These are phyloP conservation scores for Kwoniella sp. DNA, from an alignment of 768 basidiomycete species.

Conservation along the genomic window DNA sequence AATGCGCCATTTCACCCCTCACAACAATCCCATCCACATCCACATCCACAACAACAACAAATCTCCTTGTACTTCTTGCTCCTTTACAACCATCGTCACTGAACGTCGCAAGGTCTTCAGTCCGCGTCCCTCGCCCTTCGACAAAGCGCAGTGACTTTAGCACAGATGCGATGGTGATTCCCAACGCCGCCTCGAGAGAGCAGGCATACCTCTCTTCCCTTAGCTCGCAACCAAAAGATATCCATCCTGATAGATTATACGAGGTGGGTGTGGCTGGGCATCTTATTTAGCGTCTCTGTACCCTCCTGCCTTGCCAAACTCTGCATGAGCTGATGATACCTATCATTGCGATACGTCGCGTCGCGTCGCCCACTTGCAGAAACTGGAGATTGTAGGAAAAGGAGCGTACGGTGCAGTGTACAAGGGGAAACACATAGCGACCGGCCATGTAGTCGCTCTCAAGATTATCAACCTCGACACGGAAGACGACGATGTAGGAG, in stretches of 20 bases:
- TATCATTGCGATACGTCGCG: neutral
- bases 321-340: conserved; percentile 7
- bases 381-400: conserved; percentile 90
- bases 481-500: conserved; percentile 91
- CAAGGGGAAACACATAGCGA: conserved; percentile 79
- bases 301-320: neutral
- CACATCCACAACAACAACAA: no score
- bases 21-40: no score
- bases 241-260: conserved; percentile 41
- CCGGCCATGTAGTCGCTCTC: conserved; percentile 87
- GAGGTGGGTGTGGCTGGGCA: conserved; percentile 31
- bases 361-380: conserved; percentile 54
- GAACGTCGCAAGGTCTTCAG: no score
- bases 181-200: conserved; percentile 39
- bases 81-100: no score
- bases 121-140: no score
- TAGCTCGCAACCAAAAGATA: conserved; percentile 45
- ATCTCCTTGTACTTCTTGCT: no score
- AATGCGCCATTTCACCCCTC: no score
- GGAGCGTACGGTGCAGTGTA: conserved; percentile 96
- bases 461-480: conserved; percentile 99
- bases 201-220: conserved; percentile 43
- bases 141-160: neutral
- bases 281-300: neutral
- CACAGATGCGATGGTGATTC: conserved; percentile 38